Percentiles rank a stretch among this genome's conserved stretches.
phyloP scores from a whole-genome alignment of 805 yeast genomes.

The Zygoascus flipseniorum region DNA sequence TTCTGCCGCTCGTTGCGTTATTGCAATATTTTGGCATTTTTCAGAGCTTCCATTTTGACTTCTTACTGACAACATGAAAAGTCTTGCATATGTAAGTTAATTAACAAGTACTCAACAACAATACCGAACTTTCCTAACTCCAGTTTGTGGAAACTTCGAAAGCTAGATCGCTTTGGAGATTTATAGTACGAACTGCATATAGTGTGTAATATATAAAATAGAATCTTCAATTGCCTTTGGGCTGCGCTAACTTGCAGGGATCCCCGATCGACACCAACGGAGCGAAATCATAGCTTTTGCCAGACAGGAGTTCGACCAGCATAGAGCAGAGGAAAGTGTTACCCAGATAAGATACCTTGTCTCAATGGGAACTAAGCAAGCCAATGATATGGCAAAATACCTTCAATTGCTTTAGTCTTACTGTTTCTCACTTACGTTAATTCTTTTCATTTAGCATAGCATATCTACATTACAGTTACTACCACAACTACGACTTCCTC shows the following conservation, averaged over 20 bases:
- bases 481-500: background rate
- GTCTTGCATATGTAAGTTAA: conserved; percentile 11
- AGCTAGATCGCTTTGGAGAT: conserved; percentile 27
- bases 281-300: conserved; percentile 28
- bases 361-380: conserved; percentile 27
- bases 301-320: conserved; percentile 25
- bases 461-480: background rate
- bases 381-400: conserved; percentile 23
- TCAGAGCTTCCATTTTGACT: background rate
- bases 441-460: background rate
- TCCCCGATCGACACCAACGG: conserved; percentile 17
- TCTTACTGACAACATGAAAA: background rate
- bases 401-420: conserved; percentile 8
- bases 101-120: background rate
- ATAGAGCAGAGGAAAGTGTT: conserved; percentile 23
- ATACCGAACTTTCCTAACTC: background rate
- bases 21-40: background rate
- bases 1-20: too few relatives aligned
- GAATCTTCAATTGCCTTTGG: background rate
- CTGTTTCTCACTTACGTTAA: background rate
- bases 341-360: conserved; percentile 26
- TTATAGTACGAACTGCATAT: conserved; percentile 25
- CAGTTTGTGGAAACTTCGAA: conserved; percentile 30
- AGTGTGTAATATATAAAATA: conserved; percentile 8
- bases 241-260: conserved; percentile 2